Base-by-base conservation (phyloP, 495 filamentous ascomycete genomes). In the Penicillium steckii region DNA sequence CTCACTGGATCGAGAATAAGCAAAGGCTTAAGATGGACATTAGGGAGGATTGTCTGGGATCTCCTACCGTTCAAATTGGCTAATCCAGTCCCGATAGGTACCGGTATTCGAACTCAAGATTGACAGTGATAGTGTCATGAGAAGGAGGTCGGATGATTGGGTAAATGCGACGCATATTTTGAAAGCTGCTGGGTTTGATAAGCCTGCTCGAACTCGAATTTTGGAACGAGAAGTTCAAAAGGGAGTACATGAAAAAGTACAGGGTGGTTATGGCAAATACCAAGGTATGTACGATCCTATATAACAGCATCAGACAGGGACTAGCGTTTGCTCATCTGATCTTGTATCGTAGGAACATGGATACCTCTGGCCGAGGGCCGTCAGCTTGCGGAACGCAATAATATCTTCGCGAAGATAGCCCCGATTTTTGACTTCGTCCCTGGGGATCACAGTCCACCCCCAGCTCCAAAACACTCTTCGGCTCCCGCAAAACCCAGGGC, bases 261-360 rank as follows among this genome's bases (percentile, higher is more conserved):
- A 98, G 62, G 94, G 94, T 54, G 94, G 94, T 19, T 98, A 97
- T 70, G 94, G 94, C 47, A 98, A 97, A 82, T 98, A 97, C 59
- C 94, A 98, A 75, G 91, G 91, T 89, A 57, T 32, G 47, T 38
- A 27, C 46, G n/a, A 13, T 3, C 8, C 41, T 13, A n/a, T 9
- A 2, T n/a, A 8, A 38, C 10, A 15, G 29, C 17, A 21, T 24
- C 29, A 44, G 32, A 17, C 0, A 15, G 13, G 24, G 13, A 21
- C 8, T 21, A 12, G 24, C n/a, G 10, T 26, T 22, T 55, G 18
- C 60, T 66, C 50, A 71, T 24, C 9, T 8, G 21, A 23, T 22
- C n/a, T 10, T 7, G 24, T n/a, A 15, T 3, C 2, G 10, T 45
- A 94, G 92, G 93, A 52, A 98, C 94, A 35, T 98, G 95, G 95